Percentiles rank a stretch among this genome's conserved stretches.
These are phyloP conservation scores for Talaromyces stipitatus DNA, from an alignment of 495 filamentous ascomycete species.

Conservation along the genomic window DNA sequence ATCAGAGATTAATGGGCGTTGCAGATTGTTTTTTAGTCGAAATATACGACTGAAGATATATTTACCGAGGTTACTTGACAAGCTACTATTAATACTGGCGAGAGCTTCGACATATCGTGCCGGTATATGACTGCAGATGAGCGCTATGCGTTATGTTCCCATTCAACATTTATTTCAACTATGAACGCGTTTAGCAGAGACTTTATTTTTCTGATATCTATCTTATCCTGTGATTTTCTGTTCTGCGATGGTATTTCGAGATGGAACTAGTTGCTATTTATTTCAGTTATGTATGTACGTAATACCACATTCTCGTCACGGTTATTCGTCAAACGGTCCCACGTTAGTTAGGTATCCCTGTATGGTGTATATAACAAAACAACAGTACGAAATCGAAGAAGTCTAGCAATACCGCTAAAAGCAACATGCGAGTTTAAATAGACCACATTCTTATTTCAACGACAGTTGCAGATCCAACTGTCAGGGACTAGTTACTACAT, in stretches of 20 bases:
- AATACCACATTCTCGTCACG: conserved; percentile 5
- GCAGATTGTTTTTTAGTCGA: neutral
- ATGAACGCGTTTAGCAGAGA: neutral
- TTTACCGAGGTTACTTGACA: neutral
- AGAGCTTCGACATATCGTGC: neutral
- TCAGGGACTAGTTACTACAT: neutral
- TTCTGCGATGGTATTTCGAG: conserved; percentile 4
- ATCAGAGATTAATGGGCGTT: neutral
- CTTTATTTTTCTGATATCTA: conserved; percentile 5
- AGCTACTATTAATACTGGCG: neutral
- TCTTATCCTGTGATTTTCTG: conserved; percentile 7
- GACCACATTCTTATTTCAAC: conserved; percentile 1
- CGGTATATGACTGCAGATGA: neutral
- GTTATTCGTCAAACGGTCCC: conserved; percentile 4
- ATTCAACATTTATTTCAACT: neutral
- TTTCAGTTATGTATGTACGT: conserved; percentile 3
- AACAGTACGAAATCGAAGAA: neutral
- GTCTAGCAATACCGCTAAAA: conserved; percentile 1
- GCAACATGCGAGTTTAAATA: neutral
- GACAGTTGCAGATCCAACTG: neutral
- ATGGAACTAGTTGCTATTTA: conserved; percentile 5
- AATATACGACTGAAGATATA: neutral
- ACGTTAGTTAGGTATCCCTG: neutral
- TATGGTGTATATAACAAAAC: neutral
- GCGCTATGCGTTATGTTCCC: neutral